phyloP scores from a whole-genome alignment of 1,284 basidiomycete species.

The Tausonia pullulans region DNA sequence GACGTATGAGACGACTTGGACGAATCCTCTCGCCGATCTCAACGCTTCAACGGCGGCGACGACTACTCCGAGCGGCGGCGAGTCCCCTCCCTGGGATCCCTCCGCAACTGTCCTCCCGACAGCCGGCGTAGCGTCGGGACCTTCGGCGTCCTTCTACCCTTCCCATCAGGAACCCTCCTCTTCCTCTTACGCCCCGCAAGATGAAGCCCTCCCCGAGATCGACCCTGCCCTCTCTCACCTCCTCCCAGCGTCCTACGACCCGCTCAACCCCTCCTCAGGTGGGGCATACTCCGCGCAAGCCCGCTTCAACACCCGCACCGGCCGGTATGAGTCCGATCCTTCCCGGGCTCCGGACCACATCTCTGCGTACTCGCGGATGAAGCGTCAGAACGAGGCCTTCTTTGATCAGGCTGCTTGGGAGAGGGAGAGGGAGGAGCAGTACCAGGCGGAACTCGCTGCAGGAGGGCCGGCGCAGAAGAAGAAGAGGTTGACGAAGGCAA shows the following conservation, averaged over 20 bases:
- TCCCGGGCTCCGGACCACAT: conserved; percentile 59
- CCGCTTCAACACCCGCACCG: conserved; percentile 68
- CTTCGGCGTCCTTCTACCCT: conserved; percentile 26
- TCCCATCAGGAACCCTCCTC: conserved; percentile 48
- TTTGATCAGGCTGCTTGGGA: conserved; percentile 80
- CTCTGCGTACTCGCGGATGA: conserved; percentile 68
- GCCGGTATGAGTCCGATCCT: conserved; percentile 36
- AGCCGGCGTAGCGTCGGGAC: conserved; percentile 23
- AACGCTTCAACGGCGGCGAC: conserved; percentile 16
- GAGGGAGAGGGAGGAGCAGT: conserved; percentile 50
- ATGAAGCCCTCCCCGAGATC: conserved; percentile 44
- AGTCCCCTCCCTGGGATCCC: conserved; percentile 8
- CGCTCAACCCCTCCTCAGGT: conserved; percentile 33
- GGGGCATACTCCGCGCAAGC: conserved; percentile 41
- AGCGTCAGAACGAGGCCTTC: conserved; percentile 77
- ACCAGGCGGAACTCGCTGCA: conserved; percentile 45
- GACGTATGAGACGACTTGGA: conserved; percentile 78
- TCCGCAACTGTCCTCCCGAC: conserved; percentile 21
- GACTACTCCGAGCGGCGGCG: neutral
- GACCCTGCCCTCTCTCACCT: conserved; percentile 73
- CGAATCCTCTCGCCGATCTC: conserved; percentile 55
- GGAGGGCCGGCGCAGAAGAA: conserved; percentile 44
- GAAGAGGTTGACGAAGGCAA: neutral
- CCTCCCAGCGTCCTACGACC: conserved; percentile 51
- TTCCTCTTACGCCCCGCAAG: conserved; percentile 41